Conservation (phyloP, 345 rosid species). For the Luvunga scandens region DNA sequence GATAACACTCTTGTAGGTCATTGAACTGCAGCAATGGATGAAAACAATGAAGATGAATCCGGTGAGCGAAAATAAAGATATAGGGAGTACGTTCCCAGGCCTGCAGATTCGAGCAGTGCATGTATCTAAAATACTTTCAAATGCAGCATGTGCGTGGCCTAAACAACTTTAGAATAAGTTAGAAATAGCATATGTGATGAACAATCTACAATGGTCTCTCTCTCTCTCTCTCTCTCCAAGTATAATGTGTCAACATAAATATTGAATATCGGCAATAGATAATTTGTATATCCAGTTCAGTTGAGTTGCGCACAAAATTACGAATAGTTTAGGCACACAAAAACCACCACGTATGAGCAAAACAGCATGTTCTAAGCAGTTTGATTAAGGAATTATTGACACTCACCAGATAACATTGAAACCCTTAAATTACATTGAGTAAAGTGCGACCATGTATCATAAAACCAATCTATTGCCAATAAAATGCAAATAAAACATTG, state of each 20-base stretch:
- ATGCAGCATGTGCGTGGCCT: neutral
- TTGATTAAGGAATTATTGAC: neutral
- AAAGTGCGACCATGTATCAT: neutral
- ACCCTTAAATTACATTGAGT: conserved; percentile 1
- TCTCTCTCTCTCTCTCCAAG: neutral
- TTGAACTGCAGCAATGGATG: conserved; percentile 52
- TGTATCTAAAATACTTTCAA: neutral
- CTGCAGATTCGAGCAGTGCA: neutral
- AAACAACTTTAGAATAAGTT: neutral
- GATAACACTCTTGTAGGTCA: conserved; percentile 93
- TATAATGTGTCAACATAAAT: neutral
- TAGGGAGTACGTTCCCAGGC: neutral
- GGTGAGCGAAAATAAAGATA: neutral
- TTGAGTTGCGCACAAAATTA: neutral
- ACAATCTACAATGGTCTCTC: neutral
- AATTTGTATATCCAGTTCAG: neutral
- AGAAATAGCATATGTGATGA: neutral
- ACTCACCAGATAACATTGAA: neutral
- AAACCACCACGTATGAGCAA: neutral
- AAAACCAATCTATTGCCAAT: conserved; percentile 7
- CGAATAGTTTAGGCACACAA: neutral
- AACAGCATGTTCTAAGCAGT: neutral
- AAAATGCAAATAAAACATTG: neutral
- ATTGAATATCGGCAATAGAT: neutral
- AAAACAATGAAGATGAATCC: conserved; percentile 3